Percentiles rank a stretch among this genome's conserved stretches.
These are phyloP conservation scores for Suhomyces maxii DNA, from an alignment of 1,139 yeast species.

Conservation along the genomic window DNA sequence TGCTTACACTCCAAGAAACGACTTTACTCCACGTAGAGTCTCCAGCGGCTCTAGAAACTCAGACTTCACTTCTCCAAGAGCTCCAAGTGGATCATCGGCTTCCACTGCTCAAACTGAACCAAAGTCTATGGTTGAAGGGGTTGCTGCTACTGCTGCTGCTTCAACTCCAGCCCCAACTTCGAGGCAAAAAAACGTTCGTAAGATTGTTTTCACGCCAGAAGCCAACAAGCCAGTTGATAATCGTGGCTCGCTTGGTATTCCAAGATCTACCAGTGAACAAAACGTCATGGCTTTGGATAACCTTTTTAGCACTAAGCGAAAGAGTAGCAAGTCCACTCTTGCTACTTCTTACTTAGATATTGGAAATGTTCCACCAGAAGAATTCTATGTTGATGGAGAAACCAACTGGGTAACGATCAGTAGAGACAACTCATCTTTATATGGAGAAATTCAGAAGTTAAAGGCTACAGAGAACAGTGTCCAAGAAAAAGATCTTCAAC, in stretches of 20 bases:
- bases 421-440: slow-evolving; percentile 27
- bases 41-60: background rate
- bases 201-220: no score
- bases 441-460: slow-evolving; percentile 22
- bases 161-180: background rate
- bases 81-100: background rate
- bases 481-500: slow-evolving; percentile 5
- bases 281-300: slow-evolving; percentile 15
- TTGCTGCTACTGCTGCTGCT: background rate
- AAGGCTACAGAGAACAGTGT: slow-evolving; percentile 10
- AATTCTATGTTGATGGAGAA: slow-evolving; percentile 32
- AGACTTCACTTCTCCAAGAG: background rate
- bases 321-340: slow-evolving; percentile 1
- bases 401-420: slow-evolving; percentile 38
- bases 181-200: no score
- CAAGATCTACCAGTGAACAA: slow-evolving; percentile 11
- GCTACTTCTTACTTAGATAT: slow-evolving; percentile 10
- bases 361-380: slow-evolving; percentile 19
- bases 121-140: no score
- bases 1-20: background rate
- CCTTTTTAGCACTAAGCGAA: slow-evolving; percentile 2
- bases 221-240: background rate
- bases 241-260: background rate
- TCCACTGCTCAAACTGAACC: background rate
- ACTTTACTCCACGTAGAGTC: background rate